phyloP scores from a whole-genome alignment of 805 yeast species.

The Yarrowia osloensis region DNA sequence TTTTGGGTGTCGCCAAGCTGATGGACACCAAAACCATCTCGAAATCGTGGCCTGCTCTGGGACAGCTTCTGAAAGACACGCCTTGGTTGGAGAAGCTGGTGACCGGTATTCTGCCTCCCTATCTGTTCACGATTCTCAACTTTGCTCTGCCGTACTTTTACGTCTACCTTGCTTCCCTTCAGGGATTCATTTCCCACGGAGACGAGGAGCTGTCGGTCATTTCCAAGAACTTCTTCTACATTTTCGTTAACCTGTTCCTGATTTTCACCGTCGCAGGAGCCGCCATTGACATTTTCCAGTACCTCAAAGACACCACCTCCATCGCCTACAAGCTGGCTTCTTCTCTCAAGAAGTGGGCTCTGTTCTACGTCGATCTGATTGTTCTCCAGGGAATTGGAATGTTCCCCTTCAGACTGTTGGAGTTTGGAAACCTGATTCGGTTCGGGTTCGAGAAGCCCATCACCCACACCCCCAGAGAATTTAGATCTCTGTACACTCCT shows the following conservation, averaged over 20 bases:
- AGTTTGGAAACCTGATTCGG: constrained; percentile 74
- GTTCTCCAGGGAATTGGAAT: constrained; percentile 80
- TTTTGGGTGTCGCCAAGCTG: constrained; percentile 79
- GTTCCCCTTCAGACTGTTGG: constrained; percentile 82
- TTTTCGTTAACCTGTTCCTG: constrained; percentile 88
- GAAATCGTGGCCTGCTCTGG: constrained; percentile 81
- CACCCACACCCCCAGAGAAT: constrained; percentile 83
- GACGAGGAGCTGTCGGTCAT: constrained; percentile 91
- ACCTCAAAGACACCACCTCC: constrained; percentile 83
- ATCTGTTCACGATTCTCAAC: constrained; percentile 83
- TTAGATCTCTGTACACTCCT: constrained; percentile 73
- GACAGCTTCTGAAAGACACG: constrained; percentile 61
- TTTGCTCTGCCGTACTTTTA: constrained; percentile 81
- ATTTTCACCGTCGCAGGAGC: constrained; percentile 95
- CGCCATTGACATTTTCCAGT: constrained; percentile 76
- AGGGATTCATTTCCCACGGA: constrained; percentile 88
- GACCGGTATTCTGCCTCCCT: constrained; percentile 88
- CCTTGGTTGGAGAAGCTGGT: constrained; percentile 76
- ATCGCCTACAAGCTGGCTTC: constrained; percentile 85
- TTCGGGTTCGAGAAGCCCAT: constrained; percentile 66
- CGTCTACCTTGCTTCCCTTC: constrained; percentile 76
- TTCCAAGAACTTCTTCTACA: constrained; percentile 89
- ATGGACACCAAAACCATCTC: constrained; percentile 76
- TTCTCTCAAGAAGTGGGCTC: constrained; percentile 73
- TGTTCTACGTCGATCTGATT: constrained; percentile 88